Conservation (phyloP, 2,329 filamentous ascomycete species). For the Blastomyces gilchristii region DNA sequence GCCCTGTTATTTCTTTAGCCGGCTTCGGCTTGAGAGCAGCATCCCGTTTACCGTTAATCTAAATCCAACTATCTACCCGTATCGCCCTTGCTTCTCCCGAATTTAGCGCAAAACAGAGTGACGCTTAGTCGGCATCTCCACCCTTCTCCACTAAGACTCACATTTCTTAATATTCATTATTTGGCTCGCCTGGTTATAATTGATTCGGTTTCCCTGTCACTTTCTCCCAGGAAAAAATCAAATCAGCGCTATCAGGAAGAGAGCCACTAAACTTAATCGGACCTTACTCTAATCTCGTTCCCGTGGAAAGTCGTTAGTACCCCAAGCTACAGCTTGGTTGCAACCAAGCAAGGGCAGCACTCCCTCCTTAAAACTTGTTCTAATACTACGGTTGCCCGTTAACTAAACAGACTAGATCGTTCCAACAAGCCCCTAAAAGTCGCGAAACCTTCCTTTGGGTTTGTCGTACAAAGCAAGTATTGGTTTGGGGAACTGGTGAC, state of each 20-base stretch:
- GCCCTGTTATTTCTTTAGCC: slow-evolving; percentile 4
- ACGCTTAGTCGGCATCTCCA: slow-evolving; percentile 6
- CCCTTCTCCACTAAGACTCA: slow-evolving; percentile 4
- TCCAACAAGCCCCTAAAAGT: neutral
- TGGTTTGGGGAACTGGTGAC: neutral
- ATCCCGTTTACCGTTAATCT: slow-evolving; percentile 3
- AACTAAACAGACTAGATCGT: neutral
- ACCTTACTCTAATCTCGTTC: neutral
- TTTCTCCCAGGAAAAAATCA: neutral
- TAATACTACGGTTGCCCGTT: neutral
- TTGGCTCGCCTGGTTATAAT: neutral
- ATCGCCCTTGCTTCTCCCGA: neutral
- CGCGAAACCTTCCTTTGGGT: neutral
- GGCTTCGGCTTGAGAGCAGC: slow-evolving; percentile 1
- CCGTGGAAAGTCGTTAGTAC: neutral
- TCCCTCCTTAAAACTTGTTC: neutral
- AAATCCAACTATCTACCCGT: slow-evolving; percentile 3
- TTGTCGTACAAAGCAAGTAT: neutral
- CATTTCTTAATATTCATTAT: slow-evolving; percentile 2
- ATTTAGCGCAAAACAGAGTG: slow-evolving; percentile 2
- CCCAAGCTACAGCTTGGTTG: neutral
- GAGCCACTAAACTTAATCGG: slow-evolving; percentile 3
- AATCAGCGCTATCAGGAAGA: neutral
- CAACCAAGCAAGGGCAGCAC: neutral
- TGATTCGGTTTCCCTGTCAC: neutral